Base-by-base conservation (phyloP, 2,329 filamentous ascomycete species). In the Cladobotryum protrusum region DNA sequence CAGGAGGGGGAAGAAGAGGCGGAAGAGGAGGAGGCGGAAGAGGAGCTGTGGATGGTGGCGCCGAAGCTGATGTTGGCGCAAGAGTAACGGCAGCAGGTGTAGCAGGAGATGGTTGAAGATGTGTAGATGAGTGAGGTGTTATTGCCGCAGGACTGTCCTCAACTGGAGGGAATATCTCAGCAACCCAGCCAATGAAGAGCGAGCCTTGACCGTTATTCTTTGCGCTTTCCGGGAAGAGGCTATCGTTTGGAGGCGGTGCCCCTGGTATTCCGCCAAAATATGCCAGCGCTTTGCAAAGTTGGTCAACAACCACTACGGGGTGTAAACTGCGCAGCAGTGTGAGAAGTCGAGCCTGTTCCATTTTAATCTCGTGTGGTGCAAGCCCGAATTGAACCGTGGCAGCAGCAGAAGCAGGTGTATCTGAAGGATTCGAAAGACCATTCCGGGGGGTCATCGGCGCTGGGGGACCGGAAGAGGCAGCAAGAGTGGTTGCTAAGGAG, bases 181-280 rank as follows among this genome's bases (percentile, higher is more conserved):
- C 70, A 41, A 84, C 65, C 81, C 81, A 85, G 17, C 78, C 76
- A 29, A 85, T 72, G 52, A 85, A 79, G 11, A 80, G 65, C 17
- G 74, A 72, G 1, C 81, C 82, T 1, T 75, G 67, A 3, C 81
- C 81, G 59, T 83, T 82, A 12, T 71, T 71, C 43, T 74, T 70
- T 9, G 72, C 74, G 56, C 81, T 84, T 20, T 72, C 67, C 2
- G 81, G 81, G 47, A 83, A 84, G 2, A 64, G 66, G 54, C 76
- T 70, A 24, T 72, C 63, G 0, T 73, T 71, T n/a, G 78, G 73
- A 5, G 76, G 72, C 7, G 76, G 75, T 4, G 74, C 75, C 24
- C 74, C 76, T 35, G 79, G 78, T 42, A 79, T 73, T 20, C 81
- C 79, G 7, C 82, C 81, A 63, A 84, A 85, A 56, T 81, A 83